Evolutionary conservation across 2,329 filamentous ascomycete genomes (phyloP), one percentile per base, ranked within the genome.

Genomic region (Xylariaceae sp.): DNA sequence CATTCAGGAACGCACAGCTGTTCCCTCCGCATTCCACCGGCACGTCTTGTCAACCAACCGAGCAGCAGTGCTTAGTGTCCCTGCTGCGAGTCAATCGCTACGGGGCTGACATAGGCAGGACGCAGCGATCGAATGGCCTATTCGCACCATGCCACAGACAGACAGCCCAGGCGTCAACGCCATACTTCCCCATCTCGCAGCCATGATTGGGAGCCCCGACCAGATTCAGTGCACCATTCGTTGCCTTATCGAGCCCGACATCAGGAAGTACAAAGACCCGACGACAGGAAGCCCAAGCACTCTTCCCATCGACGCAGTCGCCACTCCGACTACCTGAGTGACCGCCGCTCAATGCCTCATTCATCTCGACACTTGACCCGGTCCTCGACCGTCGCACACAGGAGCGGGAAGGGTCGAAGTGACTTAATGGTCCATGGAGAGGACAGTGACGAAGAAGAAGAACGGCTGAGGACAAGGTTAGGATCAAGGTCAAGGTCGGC

Each of bases 1-100:
- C 59, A 62, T 55, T 62, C 56, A 62, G 47, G 51, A 55, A 46
- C 52, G 48, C 56, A 57, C 59, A 62, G 57, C 56, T 62, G 59
- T 56, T 57, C 34, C 44, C 50, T 56, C 56, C 54, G 52, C 50
- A 53, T 52, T 53, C 45, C 50, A 50, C 11, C 22, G 22, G 49
- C 51, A 51, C 48, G 43, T 43, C 44, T 52, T 45, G 47, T 53
- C 50, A 43, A 47, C 55, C 53, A 50, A 54, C 55, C 53, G 53
- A 50, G 41, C 42, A 39, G 44, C 42, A 50, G 45, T 57, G 51
- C 52, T 44, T 49, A 41, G 35, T 42, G 43, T 34, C 18, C 22
- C 46, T 50, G 53, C 43, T 43, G 34, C 47, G 52, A 53, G 51
- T 54, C 51, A 48, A 42, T 47, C 45, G 41, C 45, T 47, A 45